Conservation (phyloP, 2,329 filamentous ascomycete species). For the Alternaria solani region DNA sequence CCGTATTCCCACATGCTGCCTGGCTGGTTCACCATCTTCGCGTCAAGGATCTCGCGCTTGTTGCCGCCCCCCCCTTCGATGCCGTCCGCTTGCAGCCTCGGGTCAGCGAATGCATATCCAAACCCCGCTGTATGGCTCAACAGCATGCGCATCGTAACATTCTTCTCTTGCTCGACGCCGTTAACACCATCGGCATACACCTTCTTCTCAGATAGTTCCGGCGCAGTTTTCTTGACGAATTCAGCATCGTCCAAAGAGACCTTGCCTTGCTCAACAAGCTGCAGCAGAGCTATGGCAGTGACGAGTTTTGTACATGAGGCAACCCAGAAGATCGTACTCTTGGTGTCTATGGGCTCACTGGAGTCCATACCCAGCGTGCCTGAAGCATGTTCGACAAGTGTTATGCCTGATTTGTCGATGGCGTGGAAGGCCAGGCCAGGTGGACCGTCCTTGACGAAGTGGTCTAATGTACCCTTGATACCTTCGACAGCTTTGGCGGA, state of each 20-base stretch:
- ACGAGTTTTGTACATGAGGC: conserved; percentile 60
- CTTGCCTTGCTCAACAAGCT: conserved; percentile 50
- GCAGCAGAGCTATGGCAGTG: conserved; percentile 43
- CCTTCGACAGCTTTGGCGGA: conserved; percentile 37
- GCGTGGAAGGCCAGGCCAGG: conserved; percentile 57
- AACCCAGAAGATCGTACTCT: conserved; percentile 66
- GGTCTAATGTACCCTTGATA: conserved; percentile 50
- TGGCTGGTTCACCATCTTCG: conserved; percentile 69
- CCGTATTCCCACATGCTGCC: conserved; percentile 68
- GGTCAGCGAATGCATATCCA: conserved; percentile 59
- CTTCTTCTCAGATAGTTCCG: conserved; percentile 53
- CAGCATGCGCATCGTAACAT: conserved; percentile 62
- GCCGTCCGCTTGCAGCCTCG: conserved; percentile 55
- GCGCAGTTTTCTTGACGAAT: conserved; percentile 41
- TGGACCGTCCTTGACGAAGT: conserved; percentile 44
- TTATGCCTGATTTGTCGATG: conserved; percentile 55
- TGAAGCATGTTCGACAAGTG: conserved; percentile 53
- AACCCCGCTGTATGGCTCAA: conserved; percentile 61
- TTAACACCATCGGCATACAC: conserved; percentile 48
- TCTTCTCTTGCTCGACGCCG: conserved; percentile 49
- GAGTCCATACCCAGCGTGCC: conserved; percentile 52
- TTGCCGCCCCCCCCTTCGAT: conserved; percentile 34
- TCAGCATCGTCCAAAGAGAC: conserved; percentile 47
- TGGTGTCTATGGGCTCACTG: conserved; percentile 64
- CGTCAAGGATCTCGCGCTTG: conserved; percentile 58